Evolutionary conservation across 2,329 filamentous ascomycete genomes (phyloP), one percentile per base, ranked within the genome.

Genomic region (Xylaria sp.): DNA sequence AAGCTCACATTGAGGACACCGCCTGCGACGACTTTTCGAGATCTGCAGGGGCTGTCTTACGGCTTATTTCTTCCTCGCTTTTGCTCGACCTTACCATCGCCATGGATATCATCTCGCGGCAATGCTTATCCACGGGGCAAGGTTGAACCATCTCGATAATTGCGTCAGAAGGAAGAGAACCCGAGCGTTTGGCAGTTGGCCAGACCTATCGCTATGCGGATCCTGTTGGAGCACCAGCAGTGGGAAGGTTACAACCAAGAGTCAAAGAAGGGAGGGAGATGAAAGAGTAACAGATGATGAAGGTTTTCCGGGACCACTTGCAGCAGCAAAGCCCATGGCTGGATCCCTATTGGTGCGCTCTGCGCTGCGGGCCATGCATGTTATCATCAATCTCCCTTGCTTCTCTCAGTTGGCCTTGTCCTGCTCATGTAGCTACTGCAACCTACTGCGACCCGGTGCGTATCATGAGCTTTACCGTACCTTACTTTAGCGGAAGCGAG

Each of bases 221-320:
- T 55, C 61, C 54, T 9, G 48, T 64, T 64, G 61, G 66, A 56
- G 61, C 60, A 60, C 48, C 28, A 48, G 55, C 20, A 49, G 67
- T 43, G 31, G 57, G 39, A 46, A 62, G 68, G 68, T 68, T 65
- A 46, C 61, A 70, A n/a, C 54, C 54, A 60, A 36, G 15, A 55
- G 31, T 41, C 28, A 60, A 52, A 64, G 49, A 28, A 62, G 62
- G 51, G 36, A 62, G 62, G 51, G 62, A 68, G 59, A 69, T 67
- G 62, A 68, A 36, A 46, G 70, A 73, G 70, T 62, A 62, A 69
- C 72, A 74, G 74, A 71, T 70, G 73, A 67, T 71, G 73, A 70
- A 70, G 61, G 62, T 65, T 61, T 69, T 62, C 66, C 54, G 66
- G 66, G 69, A 65, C 61, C 61, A 58, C 59, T 60, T 66, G 69